Evolutionary conservation across 2,329 filamentous ascomycete genomes (phyloP).

Genomic region (Ceratocystis harringtonii): DNA sequence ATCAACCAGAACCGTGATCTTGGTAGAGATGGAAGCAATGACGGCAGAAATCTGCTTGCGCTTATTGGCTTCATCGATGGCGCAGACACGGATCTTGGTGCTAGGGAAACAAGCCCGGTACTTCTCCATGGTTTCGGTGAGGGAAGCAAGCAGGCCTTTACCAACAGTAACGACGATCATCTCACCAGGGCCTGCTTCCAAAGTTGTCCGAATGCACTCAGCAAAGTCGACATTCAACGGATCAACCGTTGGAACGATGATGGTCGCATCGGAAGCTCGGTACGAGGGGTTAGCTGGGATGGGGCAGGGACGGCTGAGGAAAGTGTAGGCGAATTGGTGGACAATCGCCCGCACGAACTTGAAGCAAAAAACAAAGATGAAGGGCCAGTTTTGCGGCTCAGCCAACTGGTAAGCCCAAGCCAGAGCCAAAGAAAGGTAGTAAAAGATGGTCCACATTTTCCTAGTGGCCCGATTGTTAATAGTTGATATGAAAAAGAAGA

Average conservation of each 20-base stretch:
- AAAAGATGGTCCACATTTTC: not conserved
- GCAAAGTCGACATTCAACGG: conserved; percentile 29
- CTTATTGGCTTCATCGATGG: conserved; percentile 30
- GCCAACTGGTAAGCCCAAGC: not conserved
- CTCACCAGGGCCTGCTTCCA: conserved; percentile 26
- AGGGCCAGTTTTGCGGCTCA: not conserved
- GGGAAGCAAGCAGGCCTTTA: conserved; percentile 19
- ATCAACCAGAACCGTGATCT: conserved; percentile 34
- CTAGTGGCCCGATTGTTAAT: not conserved
- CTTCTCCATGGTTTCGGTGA: conserved; percentile 17
- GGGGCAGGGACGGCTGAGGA: conserved; percentile 26
- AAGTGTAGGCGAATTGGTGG: conserved; percentile 28
- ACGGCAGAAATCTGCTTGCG: conserved; percentile 33
- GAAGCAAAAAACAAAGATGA: conserved; percentile 22
- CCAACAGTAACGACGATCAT: conserved; percentile 35
- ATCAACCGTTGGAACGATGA: conserved; percentile 38
- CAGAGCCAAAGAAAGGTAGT: not conserved
- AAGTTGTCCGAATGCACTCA: conserved; percentile 28
- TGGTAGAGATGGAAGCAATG: conserved; percentile 26
- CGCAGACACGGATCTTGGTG: conserved; percentile 23
- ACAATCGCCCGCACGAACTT: conserved; percentile 34
- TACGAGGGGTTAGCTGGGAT: conserved; percentile 23
- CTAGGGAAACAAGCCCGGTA: conserved; percentile 9
- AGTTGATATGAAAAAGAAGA: not conserved
- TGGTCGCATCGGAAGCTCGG: conserved; percentile 29